Conservation (phyloP, 1,284 basidiomycete genomes). For the Ceratobasidium papillatum region DNA sequence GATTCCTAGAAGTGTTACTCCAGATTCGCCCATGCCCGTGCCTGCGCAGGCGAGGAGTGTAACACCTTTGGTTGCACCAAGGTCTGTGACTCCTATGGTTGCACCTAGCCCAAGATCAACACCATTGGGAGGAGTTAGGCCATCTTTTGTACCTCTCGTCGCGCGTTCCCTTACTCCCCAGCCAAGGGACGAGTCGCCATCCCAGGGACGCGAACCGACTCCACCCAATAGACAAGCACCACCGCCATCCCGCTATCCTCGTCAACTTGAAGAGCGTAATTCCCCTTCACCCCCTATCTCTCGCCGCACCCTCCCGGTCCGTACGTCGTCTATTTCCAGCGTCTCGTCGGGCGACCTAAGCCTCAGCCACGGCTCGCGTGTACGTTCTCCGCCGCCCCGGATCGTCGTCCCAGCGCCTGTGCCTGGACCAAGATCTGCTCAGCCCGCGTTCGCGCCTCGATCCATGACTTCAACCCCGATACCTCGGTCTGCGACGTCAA, state of each 20-base stretch:
- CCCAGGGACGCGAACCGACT: background rate
- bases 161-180: constrained; percentile 14
- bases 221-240: background rate
- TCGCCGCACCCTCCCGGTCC: constrained; percentile 9
- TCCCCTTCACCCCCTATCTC: constrained; percentile 19
- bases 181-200: background rate
- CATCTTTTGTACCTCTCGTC: background rate
- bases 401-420: background rate
- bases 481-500: constrained; percentile 4
- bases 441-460: constrained; percentile 3
- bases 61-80: background rate
- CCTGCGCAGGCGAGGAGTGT: background rate
- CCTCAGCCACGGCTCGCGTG: background rate
- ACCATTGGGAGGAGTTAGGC: background rate
- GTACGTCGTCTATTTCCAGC: constrained; percentile 29
- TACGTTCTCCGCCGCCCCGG: constrained; percentile 12
- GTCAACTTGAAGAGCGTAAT: constrained; percentile 1
- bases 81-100: background rate
- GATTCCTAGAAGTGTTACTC: constrained; percentile 33
- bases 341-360: constrained; percentile 16
- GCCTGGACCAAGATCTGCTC: constrained; percentile 14
- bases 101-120: constrained; percentile 2
- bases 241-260: background rate
- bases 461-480: constrained; percentile 13
- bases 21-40: constrained; percentile 21